Evolutionary conservation across 768 basidiomycete genomes (phyloP), one percentile per base, ranked within the genome.

Genomic region (Mycena alexandri): DNA sequence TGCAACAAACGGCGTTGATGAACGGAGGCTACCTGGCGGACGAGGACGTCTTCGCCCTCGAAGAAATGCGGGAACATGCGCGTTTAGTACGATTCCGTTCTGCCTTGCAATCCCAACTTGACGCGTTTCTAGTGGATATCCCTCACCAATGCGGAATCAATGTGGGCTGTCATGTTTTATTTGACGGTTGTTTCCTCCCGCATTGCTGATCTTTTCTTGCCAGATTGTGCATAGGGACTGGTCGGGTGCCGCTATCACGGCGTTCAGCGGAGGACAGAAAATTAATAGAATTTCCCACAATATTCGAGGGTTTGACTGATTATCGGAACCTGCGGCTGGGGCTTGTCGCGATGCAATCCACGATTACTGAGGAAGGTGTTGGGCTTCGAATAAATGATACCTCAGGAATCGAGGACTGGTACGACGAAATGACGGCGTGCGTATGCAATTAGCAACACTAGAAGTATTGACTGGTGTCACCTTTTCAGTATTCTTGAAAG

Each of bases 181-280:
- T 59, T 52, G 3, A 12, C 5, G n/a, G 19, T 7, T 38, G 21
- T 34, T 36, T 21, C 14, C 11, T 34, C 42, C 50, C 22, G 43
- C 34, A 51, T 62, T 62, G 41, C 70, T 38, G n/a, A 33, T n/a
- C 48, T 67, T 42, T 48, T 53, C 17, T 42, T 41, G 16, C 25
- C 61, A 81, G 81, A 75, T 71, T 81, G 5, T 82, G 80, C 56
- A 55, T 75, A 1, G 81, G 80, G 22, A 82, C 77, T 14, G 79
- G 81, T 4, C 78, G 80, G n/a, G 74, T 75, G 33, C 75, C 80
- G 1, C 74, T 80, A 63, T 79, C 80, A 46, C 80, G 79, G 33
- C 55, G 56, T 3, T 47, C 68, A 14, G 68, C 54, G 33, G 80
- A 70, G 60, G 61, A 81, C 55, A 67, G 70, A n/a, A 63, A 72